Evolutionary conservation across 2,329 filamentous ascomycete species (phyloP).

Genomic region (Colletotrichum tanaceti): DNA sequence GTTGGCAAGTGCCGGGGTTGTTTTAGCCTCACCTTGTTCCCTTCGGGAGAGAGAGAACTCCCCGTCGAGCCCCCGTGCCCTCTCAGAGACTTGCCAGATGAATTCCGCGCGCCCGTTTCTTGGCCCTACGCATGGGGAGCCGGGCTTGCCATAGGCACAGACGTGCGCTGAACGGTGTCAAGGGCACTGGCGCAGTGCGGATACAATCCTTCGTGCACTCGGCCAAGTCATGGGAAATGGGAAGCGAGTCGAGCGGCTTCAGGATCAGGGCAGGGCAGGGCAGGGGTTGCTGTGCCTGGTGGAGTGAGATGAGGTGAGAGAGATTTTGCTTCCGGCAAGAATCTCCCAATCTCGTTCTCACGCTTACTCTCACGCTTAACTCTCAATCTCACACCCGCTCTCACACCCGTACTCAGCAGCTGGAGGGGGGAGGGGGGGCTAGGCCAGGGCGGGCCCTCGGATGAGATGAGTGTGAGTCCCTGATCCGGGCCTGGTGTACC

Average conservation of each 20-base stretch:
- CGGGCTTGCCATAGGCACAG: constrained; percentile 12
- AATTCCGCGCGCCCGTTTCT: constrained; percentile 3
- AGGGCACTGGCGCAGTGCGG: constrained; percentile 2
- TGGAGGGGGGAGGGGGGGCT: neutral
- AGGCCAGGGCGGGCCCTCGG: neutral
- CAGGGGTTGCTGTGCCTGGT: too few relatives aligned
- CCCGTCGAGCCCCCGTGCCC: neutral
- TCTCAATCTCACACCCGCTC: neutral
- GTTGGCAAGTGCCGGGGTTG: constrained; percentile 22
- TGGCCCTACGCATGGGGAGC: neutral
- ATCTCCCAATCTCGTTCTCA: neutral
- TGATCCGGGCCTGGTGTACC: neutral
- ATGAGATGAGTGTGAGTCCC: neutral
- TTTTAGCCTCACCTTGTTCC: constrained; percentile 9
- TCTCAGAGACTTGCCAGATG: neutral
- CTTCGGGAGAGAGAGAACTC: constrained; percentile 1
- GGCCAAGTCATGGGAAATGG: constrained; percentile 1
- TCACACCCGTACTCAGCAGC: neutral
- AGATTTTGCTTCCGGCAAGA: neutral
- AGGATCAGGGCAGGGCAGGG: neutral
- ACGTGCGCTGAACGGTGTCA: neutral
- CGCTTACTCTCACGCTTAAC: neutral
- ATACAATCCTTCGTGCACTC: neutral
- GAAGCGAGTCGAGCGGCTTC: constrained; percentile 13
- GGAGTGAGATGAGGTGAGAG: constrained; percentile 7